A percentile compares a stretch with the other conserved stretches of the same genome.
Evolutionary conservation across 1,284 basidiomycete species (phyloP).

Genomic region (Omphalotus olearius): DNA sequence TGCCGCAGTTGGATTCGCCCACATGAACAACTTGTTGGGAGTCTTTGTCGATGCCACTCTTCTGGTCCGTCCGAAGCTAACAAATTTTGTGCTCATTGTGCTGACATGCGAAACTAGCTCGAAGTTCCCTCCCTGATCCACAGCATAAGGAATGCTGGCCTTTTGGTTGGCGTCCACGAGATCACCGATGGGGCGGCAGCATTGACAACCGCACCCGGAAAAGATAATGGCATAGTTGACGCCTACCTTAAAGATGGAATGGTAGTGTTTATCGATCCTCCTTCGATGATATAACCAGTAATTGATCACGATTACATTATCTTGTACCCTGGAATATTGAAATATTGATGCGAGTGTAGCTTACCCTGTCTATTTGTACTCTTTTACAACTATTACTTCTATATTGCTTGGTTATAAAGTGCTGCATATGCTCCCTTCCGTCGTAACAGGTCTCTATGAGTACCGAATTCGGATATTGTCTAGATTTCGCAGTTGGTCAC

Average conservation of each 20-base stretch:
- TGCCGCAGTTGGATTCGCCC: conserved; percentile 93
- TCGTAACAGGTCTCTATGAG: conserved; percentile 67
- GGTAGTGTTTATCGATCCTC: conserved; percentile 60
- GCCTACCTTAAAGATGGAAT: conserved; percentile 60
- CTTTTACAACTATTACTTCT: conserved; percentile 14
- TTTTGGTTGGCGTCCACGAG: conserved; percentile 81
- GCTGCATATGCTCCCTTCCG: conserved; percentile 63
- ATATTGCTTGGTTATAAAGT: conserved; percentile 67
- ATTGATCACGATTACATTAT: conserved; percentile 1
- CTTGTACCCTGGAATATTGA: conserved; percentile 1
- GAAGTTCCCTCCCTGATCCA: conserved; percentile 83
- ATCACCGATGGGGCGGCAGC: conserved; percentile 40
- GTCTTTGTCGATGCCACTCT: conserved; percentile 89
- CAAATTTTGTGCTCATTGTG: conserved; percentile 2
- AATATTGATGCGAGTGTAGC: conserved; percentile 6
- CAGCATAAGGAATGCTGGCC: conserved; percentile 84
- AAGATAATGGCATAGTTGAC: conserved; percentile 54
- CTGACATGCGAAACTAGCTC: conserved; percentile 32
- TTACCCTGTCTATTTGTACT: neutral
- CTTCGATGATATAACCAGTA: conserved; percentile 14
- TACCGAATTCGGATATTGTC: conserved; percentile 78
- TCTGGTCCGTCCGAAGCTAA: conserved; percentile 46
- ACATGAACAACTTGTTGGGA: conserved; percentile 90
- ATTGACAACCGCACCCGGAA: conserved; percentile 35
- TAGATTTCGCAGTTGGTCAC: conserved; percentile 25